These are phyloP conservation scores for Aureobasidium sp. DNA, from an alignment of 2,329 filamentous ascomycete species.

Conservation along the genomic window DNA sequence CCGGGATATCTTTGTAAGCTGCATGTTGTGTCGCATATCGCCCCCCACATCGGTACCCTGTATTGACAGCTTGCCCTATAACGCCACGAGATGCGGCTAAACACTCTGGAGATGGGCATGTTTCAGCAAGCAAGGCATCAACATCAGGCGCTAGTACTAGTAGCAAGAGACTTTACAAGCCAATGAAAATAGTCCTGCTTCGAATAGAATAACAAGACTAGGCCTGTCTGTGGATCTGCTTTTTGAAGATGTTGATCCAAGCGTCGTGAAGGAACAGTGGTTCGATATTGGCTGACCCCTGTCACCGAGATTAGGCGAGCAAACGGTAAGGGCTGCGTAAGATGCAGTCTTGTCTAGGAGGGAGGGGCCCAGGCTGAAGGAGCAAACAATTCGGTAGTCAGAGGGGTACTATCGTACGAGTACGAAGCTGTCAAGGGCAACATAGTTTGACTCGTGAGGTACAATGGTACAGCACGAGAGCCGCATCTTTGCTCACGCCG, in stretches of 20 bases:
- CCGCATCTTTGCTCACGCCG: background rate
- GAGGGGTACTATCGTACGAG: background rate
- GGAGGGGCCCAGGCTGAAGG: background rate
- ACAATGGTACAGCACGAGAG: background rate
- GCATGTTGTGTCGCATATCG: background rate
- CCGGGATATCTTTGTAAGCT: background rate
- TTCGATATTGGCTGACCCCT: background rate
- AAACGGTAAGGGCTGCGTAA: background rate
- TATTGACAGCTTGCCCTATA: background rate
- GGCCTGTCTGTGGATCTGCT: background rate
- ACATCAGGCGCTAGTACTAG: background rate
- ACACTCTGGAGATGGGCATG: background rate
- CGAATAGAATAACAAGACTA: background rate
- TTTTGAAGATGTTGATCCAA: background rate
- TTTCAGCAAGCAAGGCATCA: background rate
- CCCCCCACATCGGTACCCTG: background rate
- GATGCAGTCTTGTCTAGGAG: background rate
- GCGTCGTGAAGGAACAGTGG: background rate
- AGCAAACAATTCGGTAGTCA: too few species aligned
- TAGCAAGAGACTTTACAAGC: background rate
- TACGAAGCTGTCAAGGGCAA: slow-evolving; percentile 1
- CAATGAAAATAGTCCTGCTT: background rate
- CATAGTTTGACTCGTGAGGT: background rate
- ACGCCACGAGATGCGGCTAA: background rate
- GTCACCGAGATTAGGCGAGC: background rate